Conservation (phyloP, 352 stramenopile species). For the Pythium grandisporangium region DNA sequence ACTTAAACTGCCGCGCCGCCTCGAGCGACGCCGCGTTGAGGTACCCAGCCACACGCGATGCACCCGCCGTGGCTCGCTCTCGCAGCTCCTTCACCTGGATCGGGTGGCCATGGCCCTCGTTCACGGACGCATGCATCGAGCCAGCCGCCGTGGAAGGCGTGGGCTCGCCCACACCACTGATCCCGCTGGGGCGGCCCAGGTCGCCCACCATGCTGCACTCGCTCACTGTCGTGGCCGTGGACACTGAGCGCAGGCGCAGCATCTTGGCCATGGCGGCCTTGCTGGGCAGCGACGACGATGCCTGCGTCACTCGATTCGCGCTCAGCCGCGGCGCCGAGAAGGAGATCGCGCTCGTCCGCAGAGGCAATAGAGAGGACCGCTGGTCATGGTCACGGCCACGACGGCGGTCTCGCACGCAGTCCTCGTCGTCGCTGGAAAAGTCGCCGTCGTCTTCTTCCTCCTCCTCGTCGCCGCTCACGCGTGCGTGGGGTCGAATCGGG, state of each 20-base stretch:
- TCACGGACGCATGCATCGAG: slow-evolving; percentile 1
- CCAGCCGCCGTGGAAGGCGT: slow-evolving; percentile 7
- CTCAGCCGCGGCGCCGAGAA: slow-evolving; percentile 22
- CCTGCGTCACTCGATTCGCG: too few species aligned
- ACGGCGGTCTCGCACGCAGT: slow-evolving; percentile 14
- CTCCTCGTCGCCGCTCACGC: too few species aligned
- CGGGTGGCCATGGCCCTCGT: slow-evolving; percentile 21
- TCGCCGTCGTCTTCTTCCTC: slow-evolving; percentile 27
- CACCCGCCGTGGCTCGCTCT: slow-evolving; percentile 20
- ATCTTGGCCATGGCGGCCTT: too few species aligned
- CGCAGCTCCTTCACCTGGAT: slow-evolving; percentile 24
- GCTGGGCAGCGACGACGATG: too few species aligned
- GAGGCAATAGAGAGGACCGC: slow-evolving; percentile 13
- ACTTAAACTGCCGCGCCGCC: slow-evolving; percentile 33
- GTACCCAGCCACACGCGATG: slow-evolving; percentile 32
- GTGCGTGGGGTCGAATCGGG: too few species aligned
- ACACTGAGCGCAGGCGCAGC: slow-evolving; percentile 37
- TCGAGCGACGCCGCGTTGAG: slow-evolving; percentile 43
- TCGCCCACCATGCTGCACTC: slow-evolving; percentile 30
- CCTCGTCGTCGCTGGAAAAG: slow-evolving; percentile 56
- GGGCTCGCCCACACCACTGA: slow-evolving; percentile 5
- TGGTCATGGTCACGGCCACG: slow-evolving; percentile 14
- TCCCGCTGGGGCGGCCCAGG: slow-evolving; percentile 10
- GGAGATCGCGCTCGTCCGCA: too few species aligned
- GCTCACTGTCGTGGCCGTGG: slow-evolving; percentile 31